These are phyloP conservation scores for Chrysosphaeria jannelii DNA, from an alignment of 2,329 filamentous ascomycete species.

Conservation along the genomic window DNA sequence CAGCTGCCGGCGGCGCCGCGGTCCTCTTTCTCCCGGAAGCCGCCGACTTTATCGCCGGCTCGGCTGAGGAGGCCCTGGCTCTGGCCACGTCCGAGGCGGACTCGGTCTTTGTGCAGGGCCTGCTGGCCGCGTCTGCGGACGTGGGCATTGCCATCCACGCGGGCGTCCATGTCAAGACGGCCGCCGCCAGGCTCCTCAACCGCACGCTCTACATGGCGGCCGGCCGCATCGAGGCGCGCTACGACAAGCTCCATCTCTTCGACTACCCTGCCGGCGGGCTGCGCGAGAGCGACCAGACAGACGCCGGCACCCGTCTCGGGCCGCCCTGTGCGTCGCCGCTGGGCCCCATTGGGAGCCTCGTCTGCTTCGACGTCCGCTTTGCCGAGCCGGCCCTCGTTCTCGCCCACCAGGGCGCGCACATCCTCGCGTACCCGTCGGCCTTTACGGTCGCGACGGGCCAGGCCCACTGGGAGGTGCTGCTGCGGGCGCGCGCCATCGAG, in stretches of 20 bases:
- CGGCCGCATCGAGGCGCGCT: constrained; percentile 17
- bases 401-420: constrained; percentile 26
- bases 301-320: constrained; percentile 9
- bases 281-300: constrained; percentile 11
- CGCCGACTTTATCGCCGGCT: constrained; percentile 55
- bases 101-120: constrained; percentile 47
- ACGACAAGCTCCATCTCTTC: constrained; percentile 82
- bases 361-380: constrained; percentile 80
- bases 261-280: constrained; percentile 25
- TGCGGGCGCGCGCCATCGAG: constrained; percentile 63
- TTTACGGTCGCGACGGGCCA: constrained; percentile 67
- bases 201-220: constrained; percentile 20
- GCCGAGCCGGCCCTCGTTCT: constrained; percentile 43
- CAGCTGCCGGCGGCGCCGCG: constrained; percentile 43
- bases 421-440: constrained; percentile 66
- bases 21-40: constrained; percentile 82
- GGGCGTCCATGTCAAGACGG: constrained; percentile 46
- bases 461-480: constrained; percentile 59
- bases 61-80: constrained; percentile 32
- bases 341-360: constrained; percentile 47
- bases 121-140: constrained; percentile 34
- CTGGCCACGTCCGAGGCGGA: constrained; percentile 35
- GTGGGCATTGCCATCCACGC: constrained; percentile 48
- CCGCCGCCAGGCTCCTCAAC: constrained; percentile 15
- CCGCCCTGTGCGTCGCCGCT: constrained; percentile 42